phyloP scores from a whole-genome alignment of 139 green algal species.

The Trebouxia sp. region DNA sequence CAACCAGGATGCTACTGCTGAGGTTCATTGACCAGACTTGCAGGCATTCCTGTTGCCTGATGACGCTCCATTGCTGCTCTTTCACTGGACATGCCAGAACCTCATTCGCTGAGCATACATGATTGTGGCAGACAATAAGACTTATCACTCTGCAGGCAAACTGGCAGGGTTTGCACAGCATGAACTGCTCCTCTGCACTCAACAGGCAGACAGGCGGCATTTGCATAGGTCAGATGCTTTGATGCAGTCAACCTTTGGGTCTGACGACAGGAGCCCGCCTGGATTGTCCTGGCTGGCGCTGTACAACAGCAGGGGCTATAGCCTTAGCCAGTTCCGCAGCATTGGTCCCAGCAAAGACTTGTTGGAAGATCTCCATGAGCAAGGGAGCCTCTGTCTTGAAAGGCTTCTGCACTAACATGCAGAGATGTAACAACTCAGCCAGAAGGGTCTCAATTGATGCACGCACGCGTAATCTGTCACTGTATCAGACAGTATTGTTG shows the following conservation, averaged over 20 bases:
- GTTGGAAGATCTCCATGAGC: constrained; percentile 73
- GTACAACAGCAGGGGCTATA: constrained; percentile 5
- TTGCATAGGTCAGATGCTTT: not conserved
- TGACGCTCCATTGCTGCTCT: constrained; percentile 21
- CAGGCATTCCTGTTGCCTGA: not conserved
- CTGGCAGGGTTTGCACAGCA: too few relatives aligned
- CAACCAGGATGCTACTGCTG: too few relatives aligned
- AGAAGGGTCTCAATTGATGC: too few relatives aligned
- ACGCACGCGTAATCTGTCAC: too few relatives aligned
- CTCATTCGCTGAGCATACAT: too few relatives aligned
- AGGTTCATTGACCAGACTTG: too few relatives aligned
- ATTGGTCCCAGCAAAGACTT: constrained; percentile 45
- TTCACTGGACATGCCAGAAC: not conserved
- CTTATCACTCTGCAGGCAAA: too few relatives aligned
- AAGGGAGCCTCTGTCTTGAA: constrained; percentile 59
- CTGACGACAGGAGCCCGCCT: not conserved
- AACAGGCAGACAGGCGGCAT: not conserved
- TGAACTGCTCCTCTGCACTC: too few relatives aligned
- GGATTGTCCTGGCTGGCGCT: not conserved
- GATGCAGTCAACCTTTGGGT: not conserved
- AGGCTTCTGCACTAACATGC: constrained; percentile 16
- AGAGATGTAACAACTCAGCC: too few relatives aligned
- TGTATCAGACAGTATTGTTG: too few relatives aligned
- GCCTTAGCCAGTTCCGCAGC: constrained; percentile 36
- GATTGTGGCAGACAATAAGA: too few relatives aligned